Evolutionary conservation across 306 rosid genomes (phyloP).

Genomic region (Cicer chorassanicum): DNA sequence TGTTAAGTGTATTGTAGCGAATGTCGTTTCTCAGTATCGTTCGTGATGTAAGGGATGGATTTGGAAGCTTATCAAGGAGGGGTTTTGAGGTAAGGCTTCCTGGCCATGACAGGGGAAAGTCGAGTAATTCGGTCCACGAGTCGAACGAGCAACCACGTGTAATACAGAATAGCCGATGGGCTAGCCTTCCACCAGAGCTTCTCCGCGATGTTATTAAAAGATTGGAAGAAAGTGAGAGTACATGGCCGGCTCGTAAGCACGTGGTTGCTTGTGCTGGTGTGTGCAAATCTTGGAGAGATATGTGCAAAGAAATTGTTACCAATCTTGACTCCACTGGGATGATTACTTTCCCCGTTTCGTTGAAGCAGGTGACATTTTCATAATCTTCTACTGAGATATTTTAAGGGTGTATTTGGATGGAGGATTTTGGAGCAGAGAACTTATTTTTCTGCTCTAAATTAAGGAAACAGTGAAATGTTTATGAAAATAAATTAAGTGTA

Average conservation of each 20-base stretch:
- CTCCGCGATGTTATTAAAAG: conserved; percentile 78
- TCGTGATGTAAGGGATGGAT: conserved; percentile 84
- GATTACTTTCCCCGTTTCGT: conserved; percentile 84
- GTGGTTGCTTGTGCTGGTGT: conserved; percentile 88
- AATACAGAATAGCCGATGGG: conserved; percentile 78
- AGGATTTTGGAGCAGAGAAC: too few relatives aligned
- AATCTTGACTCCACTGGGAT: conserved; percentile 78
- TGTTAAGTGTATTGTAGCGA: conserved; percentile 46
- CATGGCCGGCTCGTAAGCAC: conserved; percentile 84
- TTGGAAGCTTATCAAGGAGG: conserved; percentile 87
- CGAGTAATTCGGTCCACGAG: conserved; percentile 75
- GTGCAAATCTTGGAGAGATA: conserved; percentile 92
- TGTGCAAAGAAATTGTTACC: conserved; percentile 83
- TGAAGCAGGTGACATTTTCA: conserved; percentile 75
- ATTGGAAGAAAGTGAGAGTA: conserved; percentile 82
- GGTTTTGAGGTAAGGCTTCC: conserved; percentile 83
- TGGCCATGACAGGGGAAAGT: conserved; percentile 69
- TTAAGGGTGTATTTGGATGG: too few relatives aligned
- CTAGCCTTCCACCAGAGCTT: conserved; percentile 87
- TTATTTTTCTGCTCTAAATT: too few relatives aligned
- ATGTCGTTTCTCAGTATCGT: conserved; percentile 92
- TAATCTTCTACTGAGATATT: not conserved
- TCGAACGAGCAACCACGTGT: conserved; percentile 52
- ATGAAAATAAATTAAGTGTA: too few relatives aligned
- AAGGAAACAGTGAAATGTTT: too few relatives aligned